A percentile compares a stretch with the other conserved stretches of the same genome.
Conservation (phyloP, 1,284 basidiomycete genomes). For the Ustilago vetiveriae region DNA sequence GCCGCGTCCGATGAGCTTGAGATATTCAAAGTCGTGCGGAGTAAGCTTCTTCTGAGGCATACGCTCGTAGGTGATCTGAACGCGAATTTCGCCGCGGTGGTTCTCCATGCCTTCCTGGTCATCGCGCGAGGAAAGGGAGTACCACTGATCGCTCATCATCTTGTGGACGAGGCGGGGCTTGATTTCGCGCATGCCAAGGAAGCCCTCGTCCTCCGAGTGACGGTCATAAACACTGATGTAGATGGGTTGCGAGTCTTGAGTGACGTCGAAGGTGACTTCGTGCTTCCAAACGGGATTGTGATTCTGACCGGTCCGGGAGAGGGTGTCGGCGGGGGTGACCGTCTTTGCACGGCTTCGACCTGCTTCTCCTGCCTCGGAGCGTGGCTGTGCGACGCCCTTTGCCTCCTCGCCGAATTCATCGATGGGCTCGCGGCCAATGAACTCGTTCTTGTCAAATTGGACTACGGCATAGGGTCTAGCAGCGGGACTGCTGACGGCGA, state of each 20-base stretch:
- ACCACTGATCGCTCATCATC: conserved; percentile 97
- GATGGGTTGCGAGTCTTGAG: conserved; percentile 85
- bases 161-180: conserved; percentile 89
- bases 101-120: conserved; percentile 46
- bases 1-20: conserved; percentile 97
- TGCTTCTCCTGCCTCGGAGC: conserved; percentile 73
- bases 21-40: conserved; percentile 88
- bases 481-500: conserved; percentile 69
- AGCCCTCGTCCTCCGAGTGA: conserved; percentile 80
- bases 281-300: conserved; percentile 99
- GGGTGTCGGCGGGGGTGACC: conserved; percentile 46
- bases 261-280: conserved; percentile 90
- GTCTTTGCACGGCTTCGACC: conserved; percentile 70
- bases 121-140: conserved; percentile 74
- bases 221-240: conserved; percentile 94
- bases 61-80: conserved; percentile 89
- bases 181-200: conserved; percentile 90
- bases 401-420: conserved; percentile 85
- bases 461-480: conserved; percentile 94
- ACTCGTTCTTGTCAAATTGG: conserved; percentile 99
- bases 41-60: conserved; percentile 64
- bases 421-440: conserved; percentile 89
- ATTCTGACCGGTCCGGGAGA: conserved; percentile 64
- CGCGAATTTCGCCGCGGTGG: conserved; percentile 81
- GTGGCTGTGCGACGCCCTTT: conserved; percentile 78